A percentile compares a stretch with the other conserved stretches of the same genome.
phyloP scores from a whole-genome alignment of 176 grass and related monocot genomes.

The Phragmites australis region DNA sequence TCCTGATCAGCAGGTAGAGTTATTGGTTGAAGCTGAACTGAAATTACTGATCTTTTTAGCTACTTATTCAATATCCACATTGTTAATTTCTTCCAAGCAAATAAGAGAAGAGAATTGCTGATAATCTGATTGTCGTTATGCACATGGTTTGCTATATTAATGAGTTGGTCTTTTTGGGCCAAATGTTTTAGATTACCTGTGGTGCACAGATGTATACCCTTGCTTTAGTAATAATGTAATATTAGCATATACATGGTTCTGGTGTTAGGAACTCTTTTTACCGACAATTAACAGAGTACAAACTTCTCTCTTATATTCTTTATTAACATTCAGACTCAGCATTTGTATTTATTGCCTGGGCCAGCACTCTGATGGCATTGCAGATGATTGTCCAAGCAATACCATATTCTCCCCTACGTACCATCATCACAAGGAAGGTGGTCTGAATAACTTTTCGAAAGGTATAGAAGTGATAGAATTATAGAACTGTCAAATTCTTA shows the following conservation, averaged over 20 bases:
- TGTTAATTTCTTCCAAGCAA: slow-evolving; percentile 16
- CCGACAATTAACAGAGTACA: not conserved
- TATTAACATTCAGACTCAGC: not conserved
- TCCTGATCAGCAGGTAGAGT: slow-evolving; percentile 39
- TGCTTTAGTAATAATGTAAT: not conserved
- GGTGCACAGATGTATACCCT: not conserved
- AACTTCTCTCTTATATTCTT: slow-evolving; percentile 6
- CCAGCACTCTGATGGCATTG: slow-evolving; percentile 51
- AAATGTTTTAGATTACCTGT: not conserved
- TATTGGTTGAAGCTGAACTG: not conserved
- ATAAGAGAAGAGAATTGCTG: not conserved
- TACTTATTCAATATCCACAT: not conserved
- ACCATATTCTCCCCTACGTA: slow-evolving; percentile 87
- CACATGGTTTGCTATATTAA: not conserved
- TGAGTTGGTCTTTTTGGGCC: not conserved
- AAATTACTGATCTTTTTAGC: not conserved
- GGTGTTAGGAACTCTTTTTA: not conserved
- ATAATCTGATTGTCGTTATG: not conserved
- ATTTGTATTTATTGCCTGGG: slow-evolving; percentile 1
- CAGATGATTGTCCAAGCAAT: slow-evolving; percentile 39
- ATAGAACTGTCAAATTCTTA: slow-evolving; percentile 8
- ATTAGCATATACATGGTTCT: not conserved
- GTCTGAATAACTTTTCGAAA: slow-evolving; percentile 37
- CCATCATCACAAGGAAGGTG: slow-evolving; percentile 72
- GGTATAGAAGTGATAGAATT: slow-evolving; percentile 30